Percentiles rank a stretch among this genome's conserved stretches.
These are phyloP conservation scores for Hyphopichia burtonii DNA, from an alignment of 1,139 yeast genomes.

Conservation along the genomic window DNA sequence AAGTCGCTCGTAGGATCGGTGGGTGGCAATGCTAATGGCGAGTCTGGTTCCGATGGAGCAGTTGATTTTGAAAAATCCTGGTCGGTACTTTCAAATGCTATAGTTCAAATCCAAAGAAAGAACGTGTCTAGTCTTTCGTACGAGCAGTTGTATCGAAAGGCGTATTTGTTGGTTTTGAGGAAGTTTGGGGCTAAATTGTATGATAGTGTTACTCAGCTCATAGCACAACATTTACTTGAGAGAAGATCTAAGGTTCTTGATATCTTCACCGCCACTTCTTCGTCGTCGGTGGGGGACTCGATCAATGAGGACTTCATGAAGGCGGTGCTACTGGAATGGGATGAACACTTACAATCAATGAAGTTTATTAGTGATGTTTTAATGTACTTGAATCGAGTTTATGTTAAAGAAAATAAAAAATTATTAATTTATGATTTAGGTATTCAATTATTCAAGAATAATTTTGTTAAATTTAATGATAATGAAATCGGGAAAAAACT, in stretches of 20 bases:
- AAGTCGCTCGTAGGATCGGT: conserved; percentile 38
- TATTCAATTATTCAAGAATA: conserved; percentile 53
- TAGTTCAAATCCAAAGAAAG: conserved; percentile 69
- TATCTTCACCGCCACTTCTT: conserved; percentile 3
- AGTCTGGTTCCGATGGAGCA: conserved; percentile 12
- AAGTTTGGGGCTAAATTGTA: conserved; percentile 73
- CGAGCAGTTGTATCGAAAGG: conserved; percentile 79
- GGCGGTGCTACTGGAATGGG: conserved; percentile 60
- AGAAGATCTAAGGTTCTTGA: conserved; percentile 24
- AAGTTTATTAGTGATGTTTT: conserved; percentile 81
- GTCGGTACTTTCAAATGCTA: conserved; percentile 70
- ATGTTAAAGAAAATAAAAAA: conserved; percentile 68
- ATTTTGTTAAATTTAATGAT: conserved; percentile 38
- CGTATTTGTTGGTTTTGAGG: conserved; percentile 74
- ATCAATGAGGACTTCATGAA: conserved; percentile 41
- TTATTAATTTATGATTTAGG: conserved; percentile 78
- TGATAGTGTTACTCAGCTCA: conserved; percentile 54
- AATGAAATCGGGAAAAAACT: conserved; percentile 53
- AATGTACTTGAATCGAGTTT: conserved; percentile 85
- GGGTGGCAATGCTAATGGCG: conserved; percentile 14
- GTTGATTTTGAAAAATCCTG: conserved; percentile 68
- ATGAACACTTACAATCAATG: conserved; percentile 72
- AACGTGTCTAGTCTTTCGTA: conserved; percentile 78
- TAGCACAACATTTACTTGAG: conserved; percentile 48
- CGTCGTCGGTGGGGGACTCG: conserved; percentile 4